Evolutionary conservation across 2,329 filamentous ascomycete genomes (phyloP).

Genomic region (Aureobasidium sp.): DNA sequence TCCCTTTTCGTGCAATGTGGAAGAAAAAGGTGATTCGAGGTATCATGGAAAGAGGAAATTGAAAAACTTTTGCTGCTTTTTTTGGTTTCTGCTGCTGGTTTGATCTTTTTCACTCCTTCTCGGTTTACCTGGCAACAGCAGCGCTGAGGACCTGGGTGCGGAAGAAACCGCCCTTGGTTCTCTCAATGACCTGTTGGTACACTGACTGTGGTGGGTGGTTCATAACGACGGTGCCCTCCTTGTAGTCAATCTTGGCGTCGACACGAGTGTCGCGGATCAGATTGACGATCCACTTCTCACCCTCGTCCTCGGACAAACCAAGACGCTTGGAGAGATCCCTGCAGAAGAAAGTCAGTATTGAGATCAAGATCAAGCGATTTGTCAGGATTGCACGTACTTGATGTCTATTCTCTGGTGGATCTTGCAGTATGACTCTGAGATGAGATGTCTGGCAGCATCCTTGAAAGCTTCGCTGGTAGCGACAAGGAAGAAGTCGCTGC

Average conservation of each 20-base stretch:
- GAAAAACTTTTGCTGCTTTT: conserved; percentile 12
- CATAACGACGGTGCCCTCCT: conserved; percentile 98
- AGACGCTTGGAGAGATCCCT: conserved; percentile 85
- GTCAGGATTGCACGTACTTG: conserved; percentile 48
- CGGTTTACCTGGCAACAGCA: conserved; percentile 41
- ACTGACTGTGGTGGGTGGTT: conserved; percentile 98
- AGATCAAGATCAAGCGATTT: no score
- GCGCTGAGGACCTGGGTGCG: conserved; percentile 84
- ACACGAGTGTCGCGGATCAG: conserved; percentile 95
- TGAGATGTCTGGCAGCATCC: conserved; percentile 88
- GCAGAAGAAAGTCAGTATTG: conserved; percentile 13
- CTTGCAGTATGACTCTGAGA: conserved; percentile 99
- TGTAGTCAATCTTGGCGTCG: conserved; percentile 98
- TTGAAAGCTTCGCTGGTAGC: conserved; percentile 82
- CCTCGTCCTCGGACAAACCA: conserved; percentile 85
- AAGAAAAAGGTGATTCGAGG: background rate
- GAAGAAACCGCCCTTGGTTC: conserved; percentile 98
- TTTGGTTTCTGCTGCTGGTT: conserved; percentile 8
- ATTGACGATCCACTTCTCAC: conserved; percentile 99
- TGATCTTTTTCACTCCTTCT: background rate
- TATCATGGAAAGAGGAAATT: background rate
- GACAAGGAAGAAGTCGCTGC: conserved; percentile 91
- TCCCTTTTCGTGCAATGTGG: background rate
- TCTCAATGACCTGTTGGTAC: conserved; percentile 98
- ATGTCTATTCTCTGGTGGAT: conserved; percentile 99